phyloP scores from a whole-genome alignment of 768 basidiomycete species.

The Asterophora lycoperdoides region DNA sequence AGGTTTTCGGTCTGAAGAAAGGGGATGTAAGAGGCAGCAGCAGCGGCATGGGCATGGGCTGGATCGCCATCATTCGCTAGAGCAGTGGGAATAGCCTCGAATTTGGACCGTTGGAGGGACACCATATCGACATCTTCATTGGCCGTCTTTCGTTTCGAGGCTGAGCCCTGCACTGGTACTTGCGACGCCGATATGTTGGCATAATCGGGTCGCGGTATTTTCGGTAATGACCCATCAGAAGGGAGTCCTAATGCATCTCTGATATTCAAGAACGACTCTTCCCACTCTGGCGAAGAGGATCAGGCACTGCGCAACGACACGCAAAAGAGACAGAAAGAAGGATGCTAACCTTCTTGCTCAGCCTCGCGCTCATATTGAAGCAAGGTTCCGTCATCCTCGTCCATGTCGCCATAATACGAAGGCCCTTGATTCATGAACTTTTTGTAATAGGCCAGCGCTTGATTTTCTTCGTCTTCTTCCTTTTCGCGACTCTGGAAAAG shows the following conservation, averaged over 20 bases:
- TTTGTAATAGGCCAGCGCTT: conserved; percentile 70
- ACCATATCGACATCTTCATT: conserved; percentile 41
- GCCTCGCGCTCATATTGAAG: conserved; percentile 65
- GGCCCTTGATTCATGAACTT: conserved; percentile 87
- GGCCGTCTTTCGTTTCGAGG: conserved; percentile 53
- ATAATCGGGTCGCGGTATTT: conserved; percentile 39
- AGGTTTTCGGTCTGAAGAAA: conserved; percentile 74
- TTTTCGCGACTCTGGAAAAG: conserved; percentile 85
- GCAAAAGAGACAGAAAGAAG: not conserved
- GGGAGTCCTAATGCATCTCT: conserved; percentile 51
- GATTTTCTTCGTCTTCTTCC: conserved; percentile 87
- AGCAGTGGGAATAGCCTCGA: conserved; percentile 18
- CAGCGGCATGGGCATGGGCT: conserved; percentile 40
- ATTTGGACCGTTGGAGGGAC: conserved; percentile 27
- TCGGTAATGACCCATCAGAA: conserved; percentile 46
- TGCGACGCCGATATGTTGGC: not conserved
- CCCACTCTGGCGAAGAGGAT: conserved; percentile 49
- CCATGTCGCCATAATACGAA: conserved; percentile 86
- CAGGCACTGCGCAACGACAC: not conserved
- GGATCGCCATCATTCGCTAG: conserved; percentile 27
- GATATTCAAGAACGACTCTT: conserved; percentile 53
- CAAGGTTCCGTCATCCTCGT: conserved; percentile 70
- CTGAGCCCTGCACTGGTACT: not conserved
- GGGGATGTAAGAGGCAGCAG: conserved; percentile 66
- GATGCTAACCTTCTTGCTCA: conserved; percentile 65